A percentile compares a stretch with the other conserved stretches of the same genome.
Evolutionary conservation across 208 protist species (phyloP).

Genomic region (Wallacemonas sp.): DNA sequence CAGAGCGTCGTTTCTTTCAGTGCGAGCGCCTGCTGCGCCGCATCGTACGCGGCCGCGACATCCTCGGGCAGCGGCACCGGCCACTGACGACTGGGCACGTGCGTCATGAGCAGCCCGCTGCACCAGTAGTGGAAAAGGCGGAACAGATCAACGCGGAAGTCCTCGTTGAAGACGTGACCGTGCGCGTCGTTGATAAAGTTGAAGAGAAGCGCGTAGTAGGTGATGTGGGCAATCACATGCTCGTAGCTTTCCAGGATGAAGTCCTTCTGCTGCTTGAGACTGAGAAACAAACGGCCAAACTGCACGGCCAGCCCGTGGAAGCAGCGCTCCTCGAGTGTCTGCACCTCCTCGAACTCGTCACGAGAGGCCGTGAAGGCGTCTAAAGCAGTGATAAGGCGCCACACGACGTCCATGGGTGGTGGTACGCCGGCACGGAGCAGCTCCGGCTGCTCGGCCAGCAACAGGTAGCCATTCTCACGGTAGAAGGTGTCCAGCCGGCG

Average conservation of each 20-base stretch:
- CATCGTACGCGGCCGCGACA: conserved; percentile 15
- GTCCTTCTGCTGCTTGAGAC: conserved; percentile 50
- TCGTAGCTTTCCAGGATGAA: conserved; percentile 55
- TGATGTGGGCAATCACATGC: conserved; percentile 48
- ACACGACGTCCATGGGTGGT: conserved; percentile 16
- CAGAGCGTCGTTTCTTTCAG: neutral
- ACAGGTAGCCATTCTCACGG: conserved; percentile 23
- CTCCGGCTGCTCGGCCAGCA: conserved; percentile 23
- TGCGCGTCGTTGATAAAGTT: conserved; percentile 85
- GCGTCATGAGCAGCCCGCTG: conserved; percentile 65
- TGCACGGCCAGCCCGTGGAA: conserved; percentile 41
- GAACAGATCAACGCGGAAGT: conserved; percentile 70
- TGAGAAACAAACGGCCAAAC: conserved; percentile 41
- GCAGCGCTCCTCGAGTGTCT: conserved; percentile 30
- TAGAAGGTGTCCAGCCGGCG: conserved; percentile 25
- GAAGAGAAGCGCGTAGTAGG: conserved; percentile 63
- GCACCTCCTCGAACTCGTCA: conserved; percentile 40
- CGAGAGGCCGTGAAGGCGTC: conserved; percentile 33
- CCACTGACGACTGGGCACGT: conserved; percentile 67
- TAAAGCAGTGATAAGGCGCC: conserved; percentile 35
- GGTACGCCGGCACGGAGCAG: conserved; percentile 22
- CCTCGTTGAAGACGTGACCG: conserved; percentile 54
- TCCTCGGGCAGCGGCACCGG: conserved; percentile 43
- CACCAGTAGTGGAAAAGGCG: conserved; percentile 80
- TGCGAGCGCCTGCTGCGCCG: neutral